Conservation (phyloP, 441 rosid species). For the Flueggea neowawraea region DNA sequence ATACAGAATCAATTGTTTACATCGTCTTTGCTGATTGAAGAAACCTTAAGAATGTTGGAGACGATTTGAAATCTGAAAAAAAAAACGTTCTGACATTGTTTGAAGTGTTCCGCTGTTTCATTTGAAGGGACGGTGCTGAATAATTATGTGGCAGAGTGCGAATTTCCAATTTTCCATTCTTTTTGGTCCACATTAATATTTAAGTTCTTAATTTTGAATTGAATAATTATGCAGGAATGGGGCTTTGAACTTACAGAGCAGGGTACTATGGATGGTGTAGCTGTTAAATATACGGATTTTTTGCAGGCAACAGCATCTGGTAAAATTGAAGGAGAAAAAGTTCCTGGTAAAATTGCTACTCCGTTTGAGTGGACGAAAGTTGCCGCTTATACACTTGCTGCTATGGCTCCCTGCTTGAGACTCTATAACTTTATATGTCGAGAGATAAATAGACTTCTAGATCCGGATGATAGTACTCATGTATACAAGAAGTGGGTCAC, state of each 20-base stretch:
- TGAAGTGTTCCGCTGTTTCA: too few species aligned
- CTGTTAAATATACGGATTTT: conserved; percentile 66
- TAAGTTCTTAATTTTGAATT: conserved; percentile 3
- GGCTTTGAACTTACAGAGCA: conserved; percentile 48
- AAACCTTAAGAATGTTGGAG: too few species aligned
- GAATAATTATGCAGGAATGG: conserved; percentile 64
- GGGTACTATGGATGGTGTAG: conserved; percentile 43
- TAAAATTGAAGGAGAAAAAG: conserved; percentile 65
- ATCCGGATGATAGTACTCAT: conserved; percentile 38
- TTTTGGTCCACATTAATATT: neutral
- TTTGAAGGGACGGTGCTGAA: too few species aligned
- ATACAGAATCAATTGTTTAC: too few species aligned
- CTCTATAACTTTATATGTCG: conserved; percentile 62
- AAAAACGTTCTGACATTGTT: too few species aligned
- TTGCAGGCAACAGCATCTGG: conserved; percentile 88
- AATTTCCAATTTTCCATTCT: conserved; percentile 1
- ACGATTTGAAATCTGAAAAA: too few species aligned
- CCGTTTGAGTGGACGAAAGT: conserved; percentile 89
- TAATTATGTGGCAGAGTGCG: neutral
- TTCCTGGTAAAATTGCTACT: conserved; percentile 75
- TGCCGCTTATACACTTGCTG: conserved; percentile 83
- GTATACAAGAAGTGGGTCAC: conserved; percentile 78
- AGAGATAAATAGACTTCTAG: conserved; percentile 47
- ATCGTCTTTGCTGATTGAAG: too few species aligned
- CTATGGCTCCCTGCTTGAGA: conserved; percentile 82